phyloP scores from a whole-genome alignment of 2,329 filamentous ascomycete genomes.

The Colletotrichum sp. region DNA sequence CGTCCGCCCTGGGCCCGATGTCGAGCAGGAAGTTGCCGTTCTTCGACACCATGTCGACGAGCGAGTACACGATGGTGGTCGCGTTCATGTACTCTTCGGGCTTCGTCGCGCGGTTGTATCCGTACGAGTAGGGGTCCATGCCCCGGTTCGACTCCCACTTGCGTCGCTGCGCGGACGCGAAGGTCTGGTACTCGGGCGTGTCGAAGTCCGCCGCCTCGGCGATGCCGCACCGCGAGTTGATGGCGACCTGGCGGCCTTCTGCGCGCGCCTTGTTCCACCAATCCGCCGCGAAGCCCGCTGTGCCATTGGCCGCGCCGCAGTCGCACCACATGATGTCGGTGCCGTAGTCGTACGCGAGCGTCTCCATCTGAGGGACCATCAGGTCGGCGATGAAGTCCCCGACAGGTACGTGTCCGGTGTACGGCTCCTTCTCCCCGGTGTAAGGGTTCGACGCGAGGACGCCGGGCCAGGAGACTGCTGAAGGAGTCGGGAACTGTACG shows the following conservation, averaged over 20 bases:
- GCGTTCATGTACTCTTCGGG: constrained; percentile 57
- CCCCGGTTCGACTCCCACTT: constrained; percentile 67
- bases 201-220: constrained; percentile 55
- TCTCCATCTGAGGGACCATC: constrained; percentile 51
- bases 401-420: constrained; percentile 44
- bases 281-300: constrained; percentile 41
- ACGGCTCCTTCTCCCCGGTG: constrained; percentile 43
- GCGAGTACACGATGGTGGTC: constrained; percentile 46
- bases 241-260: constrained; percentile 52
- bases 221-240: constrained; percentile 63
- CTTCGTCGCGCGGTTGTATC: constrained; percentile 62
- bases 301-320: constrained; percentile 46
- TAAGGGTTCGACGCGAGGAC: constrained; percentile 41
- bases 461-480: constrained; percentile 36
- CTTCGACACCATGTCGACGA: constrained; percentile 59
- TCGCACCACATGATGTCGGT: constrained; percentile 58
- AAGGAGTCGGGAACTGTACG: constrained; percentile 38
- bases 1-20: constrained; percentile 60
- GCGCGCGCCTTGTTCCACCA: constrained; percentile 46
- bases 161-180: constrained; percentile 39
- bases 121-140: constrained; percentile 66
- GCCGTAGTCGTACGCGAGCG: constrained; percentile 45
- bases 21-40: constrained; percentile 63
- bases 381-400: constrained; percentile 47
- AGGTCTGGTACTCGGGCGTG: constrained; percentile 60